Evolutionary conservation across 306 rosid genomes (phyloP), one percentile per base, ranked within the genome.

Genomic region (Citrullus mucosospermus): DNA sequence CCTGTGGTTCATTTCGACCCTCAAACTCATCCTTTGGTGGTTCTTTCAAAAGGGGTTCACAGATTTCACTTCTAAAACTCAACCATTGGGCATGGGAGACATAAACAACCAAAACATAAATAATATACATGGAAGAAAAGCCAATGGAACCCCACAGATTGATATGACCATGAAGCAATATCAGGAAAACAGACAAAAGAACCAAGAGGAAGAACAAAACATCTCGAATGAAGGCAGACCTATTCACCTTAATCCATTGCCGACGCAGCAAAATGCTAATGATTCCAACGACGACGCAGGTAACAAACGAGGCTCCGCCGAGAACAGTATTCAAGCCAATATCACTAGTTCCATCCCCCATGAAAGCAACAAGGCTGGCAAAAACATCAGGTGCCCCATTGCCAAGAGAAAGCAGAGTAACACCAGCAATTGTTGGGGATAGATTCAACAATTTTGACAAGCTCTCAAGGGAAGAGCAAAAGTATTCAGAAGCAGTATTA

Each of bases 301-400:
- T 89, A 4, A 93, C 89, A 22, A 91, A 91, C 72, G 90, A 88
- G 16, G 89, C 89, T 3, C 98, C 98, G 2, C 98, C 98, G 0
- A 93, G 83, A n/a, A 91, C 86, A 73, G 89, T 89, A 70, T 91
- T 91, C 67, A 93, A 85, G 9, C 98, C 95, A 51, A 93, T 80
- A 16, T 79, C 91, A 2, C 89, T 90, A 9, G 83, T 88, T 12
- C 74, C 85, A 11, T 90, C 78, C 5, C 85, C 83, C 13, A 89
- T 88, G 88, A 93, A 91, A 0, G 98, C 83, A 70, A 86, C 88
- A 67, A 93, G 78, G 67, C 90, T 88, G 0, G 98, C 82, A 76
- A 93, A 93, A 13, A 93, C 93, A 85, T 93, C 98, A 39, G 96
- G 92, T 5, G 97, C 98, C 0, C 98, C 98, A 65, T 93, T 93